A percentile compares a stretch with the other conserved stretches of the same genome.
Conservation (phyloP, 2,329 filamentous ascomycete species). For the Alternaria infectoria region DNA sequence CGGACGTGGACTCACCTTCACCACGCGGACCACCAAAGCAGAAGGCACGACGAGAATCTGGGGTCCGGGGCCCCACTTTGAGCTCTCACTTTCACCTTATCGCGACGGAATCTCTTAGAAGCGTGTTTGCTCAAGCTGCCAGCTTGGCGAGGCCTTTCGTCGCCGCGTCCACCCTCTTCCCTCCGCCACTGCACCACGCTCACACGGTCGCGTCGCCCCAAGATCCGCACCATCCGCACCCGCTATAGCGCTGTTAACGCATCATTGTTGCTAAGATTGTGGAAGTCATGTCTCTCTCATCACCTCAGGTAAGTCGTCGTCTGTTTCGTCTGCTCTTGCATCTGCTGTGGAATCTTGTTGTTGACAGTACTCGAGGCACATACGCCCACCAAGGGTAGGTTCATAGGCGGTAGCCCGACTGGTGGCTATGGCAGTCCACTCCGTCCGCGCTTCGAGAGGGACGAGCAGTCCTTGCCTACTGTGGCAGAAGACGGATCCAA, state of each 20-base stretch:
- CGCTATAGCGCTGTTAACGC: neutral
- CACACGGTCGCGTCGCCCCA: neutral
- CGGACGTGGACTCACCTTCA: slow-evolving; percentile 2
- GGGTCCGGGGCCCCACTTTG: neutral
- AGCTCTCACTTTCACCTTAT: neutral
- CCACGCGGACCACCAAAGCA: neutral
- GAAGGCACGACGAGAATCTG: slow-evolving; percentile 8
- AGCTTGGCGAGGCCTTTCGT: slow-evolving; percentile 2
- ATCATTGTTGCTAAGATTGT: neutral
- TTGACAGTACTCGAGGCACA: slow-evolving; percentile 18
- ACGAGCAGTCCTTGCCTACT: slow-evolving; percentile 9
- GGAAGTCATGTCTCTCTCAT: slow-evolving; percentile 3
- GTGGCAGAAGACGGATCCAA: slow-evolving; percentile 8
- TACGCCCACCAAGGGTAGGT: neutral
- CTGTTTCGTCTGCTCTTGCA: neutral
- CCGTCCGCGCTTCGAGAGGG: slow-evolving; percentile 4
- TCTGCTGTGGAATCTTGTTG: neutral
- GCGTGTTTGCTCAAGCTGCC: neutral
- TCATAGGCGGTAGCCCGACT: neutral
- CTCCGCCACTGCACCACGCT: neutral
- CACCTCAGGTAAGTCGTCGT: slow-evolving; percentile 16
- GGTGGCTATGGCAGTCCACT: neutral
- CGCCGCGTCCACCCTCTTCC: neutral
- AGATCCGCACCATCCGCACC: neutral
- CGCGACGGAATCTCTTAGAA: neutral